Conservation (phyloP, 2,329 filamentous ascomycete species). For the Fusarium clavum region DNA sequence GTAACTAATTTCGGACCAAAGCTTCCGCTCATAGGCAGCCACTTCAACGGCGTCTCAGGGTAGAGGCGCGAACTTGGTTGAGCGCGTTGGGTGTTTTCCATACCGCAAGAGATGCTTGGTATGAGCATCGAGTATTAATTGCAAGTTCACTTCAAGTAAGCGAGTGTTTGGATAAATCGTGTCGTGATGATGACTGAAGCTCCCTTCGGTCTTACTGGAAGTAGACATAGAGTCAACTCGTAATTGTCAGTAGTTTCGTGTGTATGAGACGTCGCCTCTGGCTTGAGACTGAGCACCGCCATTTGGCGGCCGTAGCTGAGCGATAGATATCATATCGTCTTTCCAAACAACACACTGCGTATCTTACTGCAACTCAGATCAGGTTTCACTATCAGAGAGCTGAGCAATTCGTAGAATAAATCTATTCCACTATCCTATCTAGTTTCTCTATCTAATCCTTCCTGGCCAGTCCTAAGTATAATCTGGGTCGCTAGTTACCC, state of each 20-base stretch:
- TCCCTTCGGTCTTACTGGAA: too few species aligned
- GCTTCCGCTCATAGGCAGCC: not conserved
- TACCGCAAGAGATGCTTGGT: not conserved
- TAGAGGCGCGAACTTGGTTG: not conserved
- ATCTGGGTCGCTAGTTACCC: not conserved
- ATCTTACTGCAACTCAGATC: not conserved
- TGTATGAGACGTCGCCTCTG: too few species aligned
- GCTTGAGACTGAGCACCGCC: too few species aligned
- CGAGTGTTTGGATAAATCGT: not conserved
- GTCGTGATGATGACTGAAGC: not conserved
- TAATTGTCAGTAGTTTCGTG: too few species aligned
- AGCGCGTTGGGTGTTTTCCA: too few species aligned
- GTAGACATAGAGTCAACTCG: too few species aligned
- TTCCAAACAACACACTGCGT: not conserved
- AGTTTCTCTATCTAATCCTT: not conserved
- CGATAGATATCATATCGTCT: too few species aligned
- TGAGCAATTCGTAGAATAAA: not conserved
- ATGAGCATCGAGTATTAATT: accelerated
- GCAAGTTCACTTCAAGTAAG: not conserved
- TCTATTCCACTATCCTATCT: not conserved
- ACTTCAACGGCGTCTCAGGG: not conserved
- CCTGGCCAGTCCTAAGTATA: not conserved
- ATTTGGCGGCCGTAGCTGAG: too few species aligned
- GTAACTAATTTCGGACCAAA: not conserved
- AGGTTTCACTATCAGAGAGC: not conserved